Evolutionary conservation across 2,329 filamentous ascomycete genomes (phyloP).

Genomic region (Penicillium sp.): DNA sequence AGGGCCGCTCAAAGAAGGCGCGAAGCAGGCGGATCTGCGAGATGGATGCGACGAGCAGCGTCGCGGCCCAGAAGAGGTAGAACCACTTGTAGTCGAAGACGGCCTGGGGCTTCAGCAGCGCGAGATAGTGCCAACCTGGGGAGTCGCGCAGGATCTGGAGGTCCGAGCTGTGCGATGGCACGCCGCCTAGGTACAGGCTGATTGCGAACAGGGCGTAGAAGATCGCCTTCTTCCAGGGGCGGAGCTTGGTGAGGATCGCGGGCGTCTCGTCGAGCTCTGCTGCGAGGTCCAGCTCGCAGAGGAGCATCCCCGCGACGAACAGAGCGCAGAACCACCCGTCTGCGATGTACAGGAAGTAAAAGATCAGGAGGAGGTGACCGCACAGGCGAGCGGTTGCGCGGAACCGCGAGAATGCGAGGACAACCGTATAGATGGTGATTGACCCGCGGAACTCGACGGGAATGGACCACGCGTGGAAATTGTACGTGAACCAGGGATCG

Average conservation of each 20-base stretch:
- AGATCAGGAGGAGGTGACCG: conserved; percentile 58
- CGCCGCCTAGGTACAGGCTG: conserved; percentile 64
- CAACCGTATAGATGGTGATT: conserved; percentile 63
- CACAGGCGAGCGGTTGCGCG: conserved; percentile 60
- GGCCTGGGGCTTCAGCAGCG: conserved; percentile 67
- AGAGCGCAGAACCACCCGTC: conserved; percentile 68
- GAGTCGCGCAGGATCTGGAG: conserved; percentile 57
- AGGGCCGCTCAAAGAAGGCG: conserved; percentile 61
- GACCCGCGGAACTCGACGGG: conserved; percentile 69
- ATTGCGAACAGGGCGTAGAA: conserved; percentile 58
- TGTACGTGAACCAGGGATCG: conserved; percentile 62
- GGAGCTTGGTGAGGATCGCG: conserved; percentile 50
- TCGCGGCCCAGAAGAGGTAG: conserved; percentile 66
- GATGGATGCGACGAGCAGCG: conserved; percentile 60
- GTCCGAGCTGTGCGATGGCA: conserved; percentile 59
- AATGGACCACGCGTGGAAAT: conserved; percentile 67
- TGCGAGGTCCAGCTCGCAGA: conserved; percentile 65
- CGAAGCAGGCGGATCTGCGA: conserved; percentile 64
- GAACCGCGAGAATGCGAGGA: conserved; percentile 62
- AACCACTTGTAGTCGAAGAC: conserved; percentile 72
- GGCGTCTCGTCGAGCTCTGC: conserved; percentile 58
- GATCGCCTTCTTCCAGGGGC: conserved; percentile 57
- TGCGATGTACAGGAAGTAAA: conserved; percentile 70
- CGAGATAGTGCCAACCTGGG: conserved; percentile 66
- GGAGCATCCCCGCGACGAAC: conserved; percentile 66